A percentile compares a stretch with the other conserved stretches of the same genome.
Evolutionary conservation across 1,284 basidiomycete species (phyloP).

Genomic region (Cystobasidium pallidum): DNA sequence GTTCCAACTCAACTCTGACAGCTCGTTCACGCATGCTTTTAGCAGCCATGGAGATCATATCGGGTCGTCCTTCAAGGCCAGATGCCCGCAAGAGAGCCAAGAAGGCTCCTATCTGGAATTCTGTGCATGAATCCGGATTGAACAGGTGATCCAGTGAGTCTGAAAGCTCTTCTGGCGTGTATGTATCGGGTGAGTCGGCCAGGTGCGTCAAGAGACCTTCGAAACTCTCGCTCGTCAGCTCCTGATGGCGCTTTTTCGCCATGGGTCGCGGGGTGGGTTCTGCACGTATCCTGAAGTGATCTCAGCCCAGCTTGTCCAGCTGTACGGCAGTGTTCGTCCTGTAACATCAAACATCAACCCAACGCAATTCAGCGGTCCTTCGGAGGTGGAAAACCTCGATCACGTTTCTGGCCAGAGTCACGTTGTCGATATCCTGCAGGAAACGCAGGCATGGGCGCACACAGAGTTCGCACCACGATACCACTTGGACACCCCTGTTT

Average conservation of each 20-base stretch:
- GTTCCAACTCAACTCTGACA: slow-evolving; percentile 63
- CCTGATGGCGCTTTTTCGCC: slow-evolving; percentile 22
- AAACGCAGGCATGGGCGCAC: too few relatives aligned
- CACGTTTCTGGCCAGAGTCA: slow-evolving; percentile 7
- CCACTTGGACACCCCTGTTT: neutral
- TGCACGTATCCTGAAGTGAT: neutral
- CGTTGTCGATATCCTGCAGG: slow-evolving; percentile 2
- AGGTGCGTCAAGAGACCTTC: slow-evolving; percentile 37
- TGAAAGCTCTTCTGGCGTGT: slow-evolving; percentile 47
- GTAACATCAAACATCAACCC: too few relatives aligned
- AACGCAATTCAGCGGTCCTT: neutral
- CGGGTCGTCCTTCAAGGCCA: slow-evolving; percentile 51
- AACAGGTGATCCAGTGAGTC: slow-evolving; percentile 45
- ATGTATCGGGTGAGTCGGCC: slow-evolving; percentile 13
- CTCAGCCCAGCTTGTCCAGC: too few relatives aligned
- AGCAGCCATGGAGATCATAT: slow-evolving; percentile 67
- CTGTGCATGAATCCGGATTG: slow-evolving; percentile 44
- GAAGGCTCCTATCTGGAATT: slow-evolving; percentile 53
- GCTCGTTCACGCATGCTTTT: slow-evolving; percentile 70
- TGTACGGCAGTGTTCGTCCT: neutral
- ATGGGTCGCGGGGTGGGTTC: neutral
- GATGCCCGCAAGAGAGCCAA: slow-evolving; percentile 51
- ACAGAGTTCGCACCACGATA: neutral
- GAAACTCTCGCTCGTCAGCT: slow-evolving; percentile 36
- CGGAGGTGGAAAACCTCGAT: slow-evolving; percentile 10